Conservation (phyloP, 2,329 filamentous ascomycete species). For the Epichloe baconii region DNA sequence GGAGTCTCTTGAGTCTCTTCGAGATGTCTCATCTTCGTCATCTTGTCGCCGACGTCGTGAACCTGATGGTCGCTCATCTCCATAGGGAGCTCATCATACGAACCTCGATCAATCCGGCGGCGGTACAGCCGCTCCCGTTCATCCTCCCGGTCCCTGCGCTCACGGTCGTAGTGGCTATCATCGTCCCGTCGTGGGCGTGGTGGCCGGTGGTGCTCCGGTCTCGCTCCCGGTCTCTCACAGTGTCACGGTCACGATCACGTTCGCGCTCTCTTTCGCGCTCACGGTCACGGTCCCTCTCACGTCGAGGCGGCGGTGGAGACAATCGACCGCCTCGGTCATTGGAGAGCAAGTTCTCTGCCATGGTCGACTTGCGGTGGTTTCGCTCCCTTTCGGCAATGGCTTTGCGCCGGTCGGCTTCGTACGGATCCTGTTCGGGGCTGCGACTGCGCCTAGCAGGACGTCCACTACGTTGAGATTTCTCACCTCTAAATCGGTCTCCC, state of each 20-base stretch:
- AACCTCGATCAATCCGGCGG: constrained; percentile 61
- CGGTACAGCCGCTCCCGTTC: constrained; percentile 82
- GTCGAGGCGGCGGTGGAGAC: constrained; percentile 27
- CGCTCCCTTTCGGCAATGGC: constrained; percentile 89
- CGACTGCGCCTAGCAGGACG: constrained; percentile 57
- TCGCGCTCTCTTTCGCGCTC: constrained; percentile 26
- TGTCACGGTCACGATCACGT: constrained; percentile 15
- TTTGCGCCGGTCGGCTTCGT: constrained; percentile 89
- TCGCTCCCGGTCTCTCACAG: constrained; percentile 22
- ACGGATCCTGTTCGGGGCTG: constrained; percentile 83
- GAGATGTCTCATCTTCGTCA: constrained; percentile 58
- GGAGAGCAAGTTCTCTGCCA: constrained; percentile 49
- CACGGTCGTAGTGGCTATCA: constrained; percentile 65
- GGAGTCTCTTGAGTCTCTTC: constrained; percentile 50
- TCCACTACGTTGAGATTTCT: constrained; percentile 48
- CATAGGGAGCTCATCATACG: constrained; percentile 76
- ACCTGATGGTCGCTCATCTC: constrained; percentile 53
- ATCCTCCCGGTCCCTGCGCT: constrained; percentile 76
- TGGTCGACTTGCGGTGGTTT: constrained; percentile 72
- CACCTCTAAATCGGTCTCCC: constrained; percentile 43
- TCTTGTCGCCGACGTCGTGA: constrained; percentile 67
- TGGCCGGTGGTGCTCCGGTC: constrained; percentile 35
- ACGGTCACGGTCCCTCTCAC: constrained; percentile 29
- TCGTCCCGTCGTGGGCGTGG: constrained; percentile 46
- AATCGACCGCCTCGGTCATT: constrained; percentile 35